Percentiles rank a stretch among this genome's conserved stretches.
These are phyloP conservation scores for Rhizopogon vulgaris DNA, from an alignment of 768 basidiomycete species.

Conservation along the genomic window DNA sequence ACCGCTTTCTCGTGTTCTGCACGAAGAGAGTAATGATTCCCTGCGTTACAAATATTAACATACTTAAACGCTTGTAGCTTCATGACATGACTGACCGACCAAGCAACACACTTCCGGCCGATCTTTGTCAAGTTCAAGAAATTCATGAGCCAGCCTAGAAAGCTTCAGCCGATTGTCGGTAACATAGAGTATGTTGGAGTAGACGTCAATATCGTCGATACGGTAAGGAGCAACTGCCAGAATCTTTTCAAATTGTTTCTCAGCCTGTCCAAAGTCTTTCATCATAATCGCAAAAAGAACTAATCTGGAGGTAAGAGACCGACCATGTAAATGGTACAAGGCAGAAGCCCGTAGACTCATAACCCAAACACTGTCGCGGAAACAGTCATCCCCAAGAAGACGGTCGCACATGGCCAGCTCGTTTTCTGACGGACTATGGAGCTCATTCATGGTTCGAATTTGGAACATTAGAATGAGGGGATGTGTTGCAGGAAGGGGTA, in stretches of 20 bases:
- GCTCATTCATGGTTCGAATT: slow-evolving; percentile 81
- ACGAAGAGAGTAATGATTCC: slow-evolving; percentile 95
- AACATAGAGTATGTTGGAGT: slow-evolving; percentile 95
- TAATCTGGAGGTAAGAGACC: not conserved
- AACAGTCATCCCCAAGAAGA: slow-evolving; percentile 62
- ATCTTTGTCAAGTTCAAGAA: slow-evolving; percentile 83
- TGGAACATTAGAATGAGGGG: slow-evolving; percentile 70
- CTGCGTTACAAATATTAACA: slow-evolving; percentile 35
- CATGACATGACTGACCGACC: slow-evolving; percentile 56
- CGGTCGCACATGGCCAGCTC: slow-evolving; percentile 79
- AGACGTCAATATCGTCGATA: slow-evolving; percentile 92
- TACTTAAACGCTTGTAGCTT: no score
- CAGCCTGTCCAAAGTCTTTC: slow-evolving; percentile 83
- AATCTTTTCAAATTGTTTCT: slow-evolving; percentile 79
- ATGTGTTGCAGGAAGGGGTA: slow-evolving; percentile 46
- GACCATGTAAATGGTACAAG: slow-evolving; percentile 87
- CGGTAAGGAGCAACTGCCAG: slow-evolving; percentile 77
- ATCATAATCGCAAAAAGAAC: slow-evolving; percentile 2
- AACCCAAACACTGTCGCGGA: slow-evolving; percentile 79
- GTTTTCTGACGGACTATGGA: slow-evolving; percentile 84
- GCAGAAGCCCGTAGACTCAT: slow-evolving; percentile 83
- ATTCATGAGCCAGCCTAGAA: slow-evolving; percentile 88
- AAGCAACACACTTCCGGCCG: slow-evolving; percentile 95
- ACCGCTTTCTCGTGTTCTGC: slow-evolving; percentile 95
- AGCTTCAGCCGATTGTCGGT: slow-evolving; percentile 85